Evolutionary conservation across 169 alveolate genomes (phyloP), one percentile per base, ranked within the genome.

Genomic region (Babesia bovis): DNA sequence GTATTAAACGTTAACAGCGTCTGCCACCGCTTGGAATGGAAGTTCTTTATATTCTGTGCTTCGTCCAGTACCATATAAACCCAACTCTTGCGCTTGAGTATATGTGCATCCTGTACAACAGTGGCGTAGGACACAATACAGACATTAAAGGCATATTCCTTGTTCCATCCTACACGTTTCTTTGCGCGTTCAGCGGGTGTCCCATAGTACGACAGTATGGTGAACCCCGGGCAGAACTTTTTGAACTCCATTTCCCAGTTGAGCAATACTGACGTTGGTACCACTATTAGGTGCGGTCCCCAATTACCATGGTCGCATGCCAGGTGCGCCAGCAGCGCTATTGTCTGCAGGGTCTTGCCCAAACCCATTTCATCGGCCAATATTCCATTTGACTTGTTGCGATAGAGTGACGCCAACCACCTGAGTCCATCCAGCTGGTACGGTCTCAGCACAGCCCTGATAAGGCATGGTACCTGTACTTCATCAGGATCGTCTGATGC

Each of bases 281-380:
- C 99, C n/a, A 98, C 98, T 30, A 98, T 95, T 71, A 98, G 85
- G 83, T 98, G 99, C 6, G 99, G 99, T 0, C 99, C 99, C 99
- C 99, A 96, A 45, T 93, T 92, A 30, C 95, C 97, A 78, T 92
- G 88, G 84, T 95, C 92, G 56, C 97, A 93, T 1, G 99, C 99
- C 70, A 98, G 84, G 71, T 96, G 95, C n/a, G 99, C 99, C 58
- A 98, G 82, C 40, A 98, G 88, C 0, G 99, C 94, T 9, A 98
- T 98, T 13, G 99, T 96, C 85, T 97, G 98, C 40, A 98, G 94
- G 13, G 99, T 98, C 81, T 98, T 98, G 21, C 99, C 99, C 63
- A 98, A 90, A 23, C 99, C 99, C 99, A 98, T 96, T 89, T 98
- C 99, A 92, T 98, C 99, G 13, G 99, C 99, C 59, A 98, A 89